These are phyloP conservation scores for Cystofilobasidium capitatum DNA, from an alignment of 768 basidiomycete species.

Conservation along the genomic window DNA sequence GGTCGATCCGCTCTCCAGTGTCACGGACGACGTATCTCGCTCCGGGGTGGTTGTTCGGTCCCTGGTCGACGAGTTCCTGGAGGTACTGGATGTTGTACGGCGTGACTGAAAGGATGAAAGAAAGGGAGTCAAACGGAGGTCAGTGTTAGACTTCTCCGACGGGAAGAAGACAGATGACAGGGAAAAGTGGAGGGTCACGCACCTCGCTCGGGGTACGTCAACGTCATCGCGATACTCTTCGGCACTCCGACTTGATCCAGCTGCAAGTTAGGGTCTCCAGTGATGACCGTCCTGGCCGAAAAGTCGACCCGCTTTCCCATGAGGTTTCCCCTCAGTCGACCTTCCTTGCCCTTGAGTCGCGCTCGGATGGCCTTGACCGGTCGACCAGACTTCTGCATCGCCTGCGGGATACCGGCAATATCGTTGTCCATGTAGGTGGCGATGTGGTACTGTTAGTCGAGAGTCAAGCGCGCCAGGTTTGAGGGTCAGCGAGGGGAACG, in stretches of 20 bases:
- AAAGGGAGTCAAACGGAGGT: constrained; percentile 10
- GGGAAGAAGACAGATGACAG: constrained; percentile 17
- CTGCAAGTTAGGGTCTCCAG: constrained; percentile 93
- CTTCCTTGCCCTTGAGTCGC: constrained; percentile 96
- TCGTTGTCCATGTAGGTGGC: constrained; percentile 99
- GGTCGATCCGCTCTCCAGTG: constrained; percentile 91
- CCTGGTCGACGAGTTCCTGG: constrained; percentile 88
- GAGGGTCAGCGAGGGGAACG: background rate
- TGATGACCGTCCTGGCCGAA: constrained; percentile 97
- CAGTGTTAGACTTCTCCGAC: background rate
- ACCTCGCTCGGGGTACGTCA: constrained; percentile 97
- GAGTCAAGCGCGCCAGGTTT: background rate
- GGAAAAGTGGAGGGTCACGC: constrained; percentile 30
- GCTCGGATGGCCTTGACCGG: constrained; percentile 98
- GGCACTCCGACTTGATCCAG: constrained; percentile 97
- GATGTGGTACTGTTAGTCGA: constrained; percentile 68
- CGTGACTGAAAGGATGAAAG: constrained; percentile 50
- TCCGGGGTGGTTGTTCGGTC: constrained; percentile 88
- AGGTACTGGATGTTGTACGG: constrained; percentile 92
- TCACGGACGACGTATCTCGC: constrained; percentile 95
- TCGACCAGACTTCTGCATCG: constrained; percentile 90
- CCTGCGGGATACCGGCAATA: constrained; percentile 94
- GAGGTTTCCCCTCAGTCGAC: constrained; percentile 89
- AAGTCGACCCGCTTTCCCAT: constrained; percentile 99
- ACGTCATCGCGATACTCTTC: constrained; percentile 86